Evolutionary conservation across 108 stramenopile species (phyloP), one percentile per base, ranked within the genome.

Genomic region (Fistulifera pelliculosa): DNA sequence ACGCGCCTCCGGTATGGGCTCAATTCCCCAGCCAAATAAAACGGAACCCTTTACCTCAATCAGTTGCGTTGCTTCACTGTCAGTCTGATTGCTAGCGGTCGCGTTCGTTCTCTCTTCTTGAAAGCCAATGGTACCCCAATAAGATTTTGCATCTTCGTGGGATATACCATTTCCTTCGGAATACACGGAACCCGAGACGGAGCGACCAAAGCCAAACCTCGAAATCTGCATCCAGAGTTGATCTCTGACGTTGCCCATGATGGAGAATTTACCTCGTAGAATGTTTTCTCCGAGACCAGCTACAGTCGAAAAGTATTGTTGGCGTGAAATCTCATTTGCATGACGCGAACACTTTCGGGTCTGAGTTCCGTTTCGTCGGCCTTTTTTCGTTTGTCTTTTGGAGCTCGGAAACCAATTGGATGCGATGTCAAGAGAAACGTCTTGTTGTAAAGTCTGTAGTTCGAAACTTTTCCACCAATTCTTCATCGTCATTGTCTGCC

Each of bases 141-240:
- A 85, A 1, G 65, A 40, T 52, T 81, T 83, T 24, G 80, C 81
- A 49, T 90, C 88, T 27, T 83, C 70, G 23, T 83, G 76, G 1
- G 75, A 72, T 44, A 85, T 48, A 39, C 64, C 52, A 39, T 18
- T 65, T 15, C 88, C 88, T 64, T 90, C 88, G 43, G 80, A 81
- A 57, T 54, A 90, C 8, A 79, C 79, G 10, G 76, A 76, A n/a
- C 84, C 84, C 47, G 79, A 78, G 17, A 85, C 88, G 27, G 72
- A 71, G 27, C 88, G 61, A 27, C 88, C 88, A 65, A 83, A 90
- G 0, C 88, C 88, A 67, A 90, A 90, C 8, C 84, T 71, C 61
- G 65, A 79, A 6, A 85, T 73, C 64, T 78, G 77, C 80, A 90
- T 90, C 88, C 88, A 90, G 11, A 90, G 53, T 44, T 85, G 77